Evolutionary conservation across 78 protist genomes (phyloP).

Genomic region (Dictyostelium purpureum): DNA sequence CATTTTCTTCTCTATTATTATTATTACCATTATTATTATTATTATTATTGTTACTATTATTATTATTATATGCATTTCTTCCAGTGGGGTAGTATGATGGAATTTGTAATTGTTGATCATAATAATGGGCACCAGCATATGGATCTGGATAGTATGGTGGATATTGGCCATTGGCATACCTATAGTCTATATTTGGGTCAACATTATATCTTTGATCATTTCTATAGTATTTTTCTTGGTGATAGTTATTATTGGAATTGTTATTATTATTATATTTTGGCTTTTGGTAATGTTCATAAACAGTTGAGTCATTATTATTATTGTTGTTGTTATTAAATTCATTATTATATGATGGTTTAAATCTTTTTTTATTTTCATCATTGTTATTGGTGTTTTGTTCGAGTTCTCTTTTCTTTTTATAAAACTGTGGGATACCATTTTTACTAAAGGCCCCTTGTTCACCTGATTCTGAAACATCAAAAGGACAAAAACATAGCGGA

Average conservation of each 20-base stretch:
- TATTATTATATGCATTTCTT: too few relatives aligned
- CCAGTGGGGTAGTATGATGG: neutral
- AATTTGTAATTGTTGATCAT: neutral
- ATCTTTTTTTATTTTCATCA: neutral
- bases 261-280: constrained; percentile 4
- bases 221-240: neutral
- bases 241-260: neutral
- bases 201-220: too few relatives aligned
- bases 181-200: too few relatives aligned
- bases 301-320: neutral
- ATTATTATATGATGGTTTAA: neutral
- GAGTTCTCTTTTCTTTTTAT: neutral
- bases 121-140: neutral
- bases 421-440: neutral
- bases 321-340: neutral
- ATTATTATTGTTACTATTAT: neutral
- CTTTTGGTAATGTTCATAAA: neutral
- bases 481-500: neutral
- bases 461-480: neutral
- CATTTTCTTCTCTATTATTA: neutral
- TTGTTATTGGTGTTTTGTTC: neutral
- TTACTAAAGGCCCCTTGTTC: neutral
- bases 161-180: too few relatives aligned
- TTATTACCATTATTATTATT: neutral
- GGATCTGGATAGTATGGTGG: neutral